Percentiles rank a stretch among this genome's conserved stretches.
phyloP scores from a whole-genome alignment of 257 asterid species.

The Gardenia jasminoides region DNA sequence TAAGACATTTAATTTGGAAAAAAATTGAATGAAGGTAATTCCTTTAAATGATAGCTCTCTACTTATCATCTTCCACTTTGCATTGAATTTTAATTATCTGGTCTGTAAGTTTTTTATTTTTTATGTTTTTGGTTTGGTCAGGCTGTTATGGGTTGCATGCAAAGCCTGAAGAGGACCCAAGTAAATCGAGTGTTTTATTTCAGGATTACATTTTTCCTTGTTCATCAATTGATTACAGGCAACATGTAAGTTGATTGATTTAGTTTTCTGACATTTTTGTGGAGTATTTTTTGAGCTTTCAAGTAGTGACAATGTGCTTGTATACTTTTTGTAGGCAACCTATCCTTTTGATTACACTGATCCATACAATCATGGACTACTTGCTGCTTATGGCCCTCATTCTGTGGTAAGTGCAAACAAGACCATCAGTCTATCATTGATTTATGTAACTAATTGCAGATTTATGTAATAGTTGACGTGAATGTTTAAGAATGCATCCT shows the following conservation, averaged over 20 bases:
- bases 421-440: background rate
- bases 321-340: constrained; percentile 15
- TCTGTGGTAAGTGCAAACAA: constrained; percentile 22
- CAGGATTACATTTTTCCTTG: constrained; percentile 24
- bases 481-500: background rate
- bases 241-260: constrained; percentile 18
- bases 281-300: background rate
- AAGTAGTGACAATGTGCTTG: constrained; percentile 3
- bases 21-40: background rate
- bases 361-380: constrained; percentile 10
- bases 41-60: background rate
- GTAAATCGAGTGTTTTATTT: constrained; percentile 22
- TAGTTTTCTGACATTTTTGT: background rate
- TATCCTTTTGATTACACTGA: constrained; percentile 21
- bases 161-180: constrained; percentile 25
- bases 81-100: background rate
- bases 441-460: background rate
- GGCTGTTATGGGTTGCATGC: constrained; percentile 13
- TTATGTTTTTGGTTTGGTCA: constrained; percentile 12
- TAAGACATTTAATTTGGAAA: background rate
- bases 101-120: constrained; percentile 1
- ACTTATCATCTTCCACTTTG: background rate
- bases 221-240: constrained; percentile 13
- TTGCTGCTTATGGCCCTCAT: constrained; percentile 26
- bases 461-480: background rate